A percentile compares a stretch with the other conserved stretches of the same genome.
Conservation (phyloP, 1,284 basidiomycete genomes). For the Cronartium ribicola region DNA sequence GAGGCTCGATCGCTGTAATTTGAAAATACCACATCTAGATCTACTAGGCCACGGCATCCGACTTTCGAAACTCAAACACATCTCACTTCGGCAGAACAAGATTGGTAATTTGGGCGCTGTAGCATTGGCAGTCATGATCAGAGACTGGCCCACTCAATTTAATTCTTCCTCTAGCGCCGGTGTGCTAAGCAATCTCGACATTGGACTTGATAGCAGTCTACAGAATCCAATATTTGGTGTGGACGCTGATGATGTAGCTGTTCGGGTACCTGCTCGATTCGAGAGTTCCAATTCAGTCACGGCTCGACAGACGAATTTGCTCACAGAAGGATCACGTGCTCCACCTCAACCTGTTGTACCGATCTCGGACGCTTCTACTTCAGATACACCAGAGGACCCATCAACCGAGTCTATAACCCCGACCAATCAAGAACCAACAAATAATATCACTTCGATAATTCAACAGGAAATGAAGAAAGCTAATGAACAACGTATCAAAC, state of each 20-base stretch:
- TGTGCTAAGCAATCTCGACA: conserved; percentile 41
- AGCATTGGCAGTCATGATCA: conserved; percentile 87
- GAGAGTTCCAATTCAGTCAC: conserved; percentile 31
- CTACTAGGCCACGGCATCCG: conserved; percentile 66
- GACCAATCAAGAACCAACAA: not conserved
- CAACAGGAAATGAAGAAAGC: conserved; percentile 30
- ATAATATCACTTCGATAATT: conserved; percentile 9
- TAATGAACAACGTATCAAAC: conserved; percentile 24
- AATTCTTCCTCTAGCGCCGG: conserved; percentile 24
- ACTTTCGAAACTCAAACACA: conserved; percentile 72
- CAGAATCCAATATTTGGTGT: not conserved
- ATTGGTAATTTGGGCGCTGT: conserved; percentile 78
- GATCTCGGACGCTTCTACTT: not conserved
- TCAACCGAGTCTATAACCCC: not conserved
- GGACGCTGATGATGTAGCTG: not conserved
- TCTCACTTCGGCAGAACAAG: conserved; percentile 78
- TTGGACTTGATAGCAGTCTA: conserved; percentile 3
- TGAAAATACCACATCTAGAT: conserved; percentile 14
- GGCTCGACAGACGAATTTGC: conserved; percentile 23
- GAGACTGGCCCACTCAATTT: conserved; percentile 79
- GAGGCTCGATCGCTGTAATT: conserved; percentile 22
- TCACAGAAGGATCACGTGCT: conserved; percentile 2
- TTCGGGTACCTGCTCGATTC: not conserved
- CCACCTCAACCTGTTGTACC: not conserved
- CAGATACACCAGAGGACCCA: not conserved